Evolutionary conservation across 1,139 yeast genomes (phyloP).

Genomic region (Lodderomyces metapsilosis): DNA sequence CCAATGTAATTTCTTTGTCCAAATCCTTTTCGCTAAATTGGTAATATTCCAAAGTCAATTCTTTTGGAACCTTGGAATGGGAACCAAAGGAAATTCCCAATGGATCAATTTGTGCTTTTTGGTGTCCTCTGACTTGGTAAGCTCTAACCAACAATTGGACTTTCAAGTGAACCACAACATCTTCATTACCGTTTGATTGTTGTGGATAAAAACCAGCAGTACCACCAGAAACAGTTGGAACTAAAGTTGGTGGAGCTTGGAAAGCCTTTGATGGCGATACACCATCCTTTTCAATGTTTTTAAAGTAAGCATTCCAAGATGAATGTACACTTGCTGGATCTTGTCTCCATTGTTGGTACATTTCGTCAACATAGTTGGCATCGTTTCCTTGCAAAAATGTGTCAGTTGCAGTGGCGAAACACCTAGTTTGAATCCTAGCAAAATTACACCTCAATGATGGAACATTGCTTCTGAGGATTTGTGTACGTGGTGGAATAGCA

Average conservation of each 20-base stretch:
- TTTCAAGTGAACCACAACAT: constrained; percentile 86
- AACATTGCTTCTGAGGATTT: constrained; percentile 14
- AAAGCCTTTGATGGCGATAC: constrained; percentile 77
- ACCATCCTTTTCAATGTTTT: constrained; percentile 71
- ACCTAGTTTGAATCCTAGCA: constrained; percentile 7
- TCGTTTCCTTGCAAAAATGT: constrained; percentile 76
- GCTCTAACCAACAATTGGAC: constrained; percentile 97
- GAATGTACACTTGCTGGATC: constrained; percentile 92
- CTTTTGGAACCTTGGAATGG: constrained; percentile 64
- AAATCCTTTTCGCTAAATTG: constrained; percentile 87
- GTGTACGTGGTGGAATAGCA: constrained; percentile 40
- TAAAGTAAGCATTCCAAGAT: constrained; percentile 96
- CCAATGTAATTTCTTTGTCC: constrained; percentile 80
- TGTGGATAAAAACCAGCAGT: constrained; percentile 59
- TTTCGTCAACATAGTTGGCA: constrained; percentile 93
- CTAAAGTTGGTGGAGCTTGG: constrained; percentile 85
- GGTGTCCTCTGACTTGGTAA: constrained; percentile 97
- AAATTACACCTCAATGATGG: constrained; percentile 3
- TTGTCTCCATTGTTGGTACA: constrained; percentile 91
- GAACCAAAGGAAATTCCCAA: constrained; percentile 85
- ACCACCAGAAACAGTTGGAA: constrained; percentile 74
- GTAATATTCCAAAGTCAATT: constrained; percentile 86
- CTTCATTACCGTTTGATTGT: constrained; percentile 42
- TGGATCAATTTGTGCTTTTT: constrained; percentile 93
- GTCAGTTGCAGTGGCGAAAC: constrained; percentile 17